Evolutionary conservation across 2,329 filamentous ascomycete species (phyloP).

Genomic region (Aspergillus sojae): DNA sequence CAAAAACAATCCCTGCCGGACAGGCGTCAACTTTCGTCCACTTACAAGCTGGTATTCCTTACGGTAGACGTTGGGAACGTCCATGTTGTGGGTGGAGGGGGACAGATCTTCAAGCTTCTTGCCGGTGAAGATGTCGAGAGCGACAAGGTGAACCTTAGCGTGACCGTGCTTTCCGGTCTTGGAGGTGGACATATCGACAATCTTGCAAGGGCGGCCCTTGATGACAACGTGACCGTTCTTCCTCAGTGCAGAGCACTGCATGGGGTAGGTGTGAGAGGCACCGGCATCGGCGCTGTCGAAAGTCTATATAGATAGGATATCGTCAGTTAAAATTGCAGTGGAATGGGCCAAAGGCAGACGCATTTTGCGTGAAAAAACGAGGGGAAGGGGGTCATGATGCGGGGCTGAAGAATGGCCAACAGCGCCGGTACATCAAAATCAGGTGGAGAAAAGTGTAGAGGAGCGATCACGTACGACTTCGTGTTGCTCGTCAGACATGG

Average conservation of each 20-base stretch:
- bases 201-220: constrained; percentile 99
- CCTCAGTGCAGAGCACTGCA: constrained; percentile 99
- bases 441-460: constrained; percentile 20
- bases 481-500: constrained; percentile 57
- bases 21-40: constrained; percentile 27
- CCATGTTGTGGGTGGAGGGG: constrained; percentile 85
- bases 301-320: no score
- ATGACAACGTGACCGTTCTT: constrained; percentile 99
- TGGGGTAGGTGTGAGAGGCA: constrained; percentile 90
- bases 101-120: constrained; percentile 99
- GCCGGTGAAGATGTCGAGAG: constrained; percentile 97
- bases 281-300: no score
- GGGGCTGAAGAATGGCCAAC: constrained; percentile 29
- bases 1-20: constrained; percentile 1
- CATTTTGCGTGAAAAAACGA: constrained; percentile 19
- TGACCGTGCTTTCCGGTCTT: constrained; percentile 99
- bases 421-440: constrained; percentile 29
- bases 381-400: constrained; percentile 28
- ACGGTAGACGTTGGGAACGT: constrained; percentile 83
- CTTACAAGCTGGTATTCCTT: constrained; percentile 96
- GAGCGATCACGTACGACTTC: no score
- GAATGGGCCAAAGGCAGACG: no score
- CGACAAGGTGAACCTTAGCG: constrained; percentile 99
- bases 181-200: constrained; percentile 99
- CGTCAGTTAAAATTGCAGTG: no score